phyloP scores from a whole-genome alignment of 2,329 filamentous ascomycete species.

The Colletotrichum sp. region DNA sequence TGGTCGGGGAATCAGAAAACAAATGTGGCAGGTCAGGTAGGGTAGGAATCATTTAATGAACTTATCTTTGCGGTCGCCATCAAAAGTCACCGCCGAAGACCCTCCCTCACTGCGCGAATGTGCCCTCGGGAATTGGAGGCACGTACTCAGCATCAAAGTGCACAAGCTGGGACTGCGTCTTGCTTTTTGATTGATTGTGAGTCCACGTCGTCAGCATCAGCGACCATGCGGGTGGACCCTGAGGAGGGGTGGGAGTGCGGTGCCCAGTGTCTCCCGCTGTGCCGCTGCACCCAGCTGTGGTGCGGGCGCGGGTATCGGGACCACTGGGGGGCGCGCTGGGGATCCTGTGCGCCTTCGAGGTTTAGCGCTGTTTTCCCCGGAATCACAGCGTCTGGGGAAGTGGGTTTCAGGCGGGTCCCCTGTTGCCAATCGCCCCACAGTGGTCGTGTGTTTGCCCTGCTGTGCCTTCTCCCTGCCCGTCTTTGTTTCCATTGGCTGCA shows the following conservation, averaged over 20 bases:
- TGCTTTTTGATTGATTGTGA: not conserved
- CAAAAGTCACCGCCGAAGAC: not conserved
- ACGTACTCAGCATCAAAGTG: not conserved
- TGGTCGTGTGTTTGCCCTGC: not conserved
- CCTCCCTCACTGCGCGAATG: not conserved
- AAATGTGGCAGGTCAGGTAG: not conserved
- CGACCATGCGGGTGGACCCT: not conserved
- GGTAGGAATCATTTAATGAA: not conserved
- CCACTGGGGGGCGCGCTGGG: conserved; percentile 7
- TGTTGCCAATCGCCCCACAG: conserved; percentile 5
- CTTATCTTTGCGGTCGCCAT: not conserved
- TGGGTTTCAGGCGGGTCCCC: conserved; percentile 13
- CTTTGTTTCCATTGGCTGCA: not conserved
- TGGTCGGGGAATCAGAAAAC: not conserved
- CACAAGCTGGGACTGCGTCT: not conserved
- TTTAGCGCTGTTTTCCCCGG: conserved; percentile 21
- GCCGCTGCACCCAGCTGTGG: not conserved
- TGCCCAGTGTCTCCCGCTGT: not conserved
- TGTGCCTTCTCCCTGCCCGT: not conserved
- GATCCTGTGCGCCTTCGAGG: not conserved
- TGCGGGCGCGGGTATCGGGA: conserved; percentile 16
- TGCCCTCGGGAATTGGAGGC: not conserved
- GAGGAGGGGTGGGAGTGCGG: not conserved
- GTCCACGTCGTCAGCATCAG: not conserved
- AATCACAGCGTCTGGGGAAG: conserved; percentile 25